Evolutionary conservation across 106 monocot species (phyloP).

Genomic region (Dioscorea alata): DNA sequence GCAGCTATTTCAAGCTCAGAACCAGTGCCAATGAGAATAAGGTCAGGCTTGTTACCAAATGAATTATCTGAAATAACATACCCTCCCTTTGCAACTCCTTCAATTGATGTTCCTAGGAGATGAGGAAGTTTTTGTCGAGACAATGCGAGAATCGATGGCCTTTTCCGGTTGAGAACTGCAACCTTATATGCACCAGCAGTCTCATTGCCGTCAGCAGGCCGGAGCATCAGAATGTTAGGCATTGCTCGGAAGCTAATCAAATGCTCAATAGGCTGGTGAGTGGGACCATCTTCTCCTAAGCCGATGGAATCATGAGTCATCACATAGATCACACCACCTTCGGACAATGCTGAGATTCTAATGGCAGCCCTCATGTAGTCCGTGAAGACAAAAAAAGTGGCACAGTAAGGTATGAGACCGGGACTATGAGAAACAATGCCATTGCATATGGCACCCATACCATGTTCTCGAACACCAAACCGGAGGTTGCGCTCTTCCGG

Average conservation of each 20-base stretch:
- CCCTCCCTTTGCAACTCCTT: constrained; percentile 73
- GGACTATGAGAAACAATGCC: constrained; percentile 68
- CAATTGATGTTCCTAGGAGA: constrained; percentile 61
- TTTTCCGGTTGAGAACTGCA: constrained; percentile 54
- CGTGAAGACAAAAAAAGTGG: constrained; percentile 89
- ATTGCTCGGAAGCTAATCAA: constrained; percentile 65
- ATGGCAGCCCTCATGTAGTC: constrained; percentile 87
- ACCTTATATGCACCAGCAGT: constrained; percentile 72
- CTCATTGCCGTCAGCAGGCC: constrained; percentile 75
- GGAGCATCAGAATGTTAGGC: constrained; percentile 77
- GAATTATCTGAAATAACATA: constrained; percentile 70
- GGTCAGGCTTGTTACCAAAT: constrained; percentile 48
- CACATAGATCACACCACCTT: constrained; percentile 63
- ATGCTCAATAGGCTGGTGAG: constrained; percentile 79
- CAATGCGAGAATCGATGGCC: constrained; percentile 61
- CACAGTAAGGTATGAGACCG: constrained; percentile 75
- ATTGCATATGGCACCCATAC: constrained; percentile 85
- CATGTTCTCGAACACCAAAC: constrained; percentile 72
- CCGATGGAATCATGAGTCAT: constrained; percentile 89
- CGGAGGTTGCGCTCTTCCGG: constrained; percentile 68
- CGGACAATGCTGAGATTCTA: constrained; percentile 55
- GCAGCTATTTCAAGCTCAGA: constrained; percentile 74
- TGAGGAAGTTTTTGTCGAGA: constrained; percentile 73
- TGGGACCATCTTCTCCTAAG: constrained; percentile 77
- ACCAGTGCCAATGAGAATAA: constrained; percentile 60